Evolutionary conservation across 768 basidiomycete species (phyloP).

Genomic region (Pleurotus citrinopileatus): DNA sequence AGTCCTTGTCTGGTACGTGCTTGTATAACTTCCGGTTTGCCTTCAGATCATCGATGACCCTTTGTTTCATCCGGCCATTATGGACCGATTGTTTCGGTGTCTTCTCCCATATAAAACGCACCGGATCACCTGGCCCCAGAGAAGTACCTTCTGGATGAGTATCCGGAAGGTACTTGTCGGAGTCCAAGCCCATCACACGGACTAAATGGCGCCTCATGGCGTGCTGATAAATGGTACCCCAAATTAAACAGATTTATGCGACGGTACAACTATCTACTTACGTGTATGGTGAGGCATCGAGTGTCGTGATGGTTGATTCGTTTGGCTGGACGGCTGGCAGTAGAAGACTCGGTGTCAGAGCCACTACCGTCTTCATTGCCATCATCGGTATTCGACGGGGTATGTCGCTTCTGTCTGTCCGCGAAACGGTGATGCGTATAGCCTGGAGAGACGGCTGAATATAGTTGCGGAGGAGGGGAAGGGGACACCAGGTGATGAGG

Average conservation of each 20-base stretch:
- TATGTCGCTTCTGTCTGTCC: constrained; percentile 24
- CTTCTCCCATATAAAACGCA: constrained; percentile 80
- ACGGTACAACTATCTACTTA: constrained; percentile 24
- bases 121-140: constrained; percentile 44
- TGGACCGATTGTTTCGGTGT: constrained; percentile 74
- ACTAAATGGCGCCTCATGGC: constrained; percentile 70
- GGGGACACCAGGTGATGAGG: constrained; percentile 21
- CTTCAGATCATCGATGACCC: constrained; percentile 58
- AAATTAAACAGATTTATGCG: background rate
- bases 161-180: constrained; percentile 58
- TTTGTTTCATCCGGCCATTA: constrained; percentile 68
- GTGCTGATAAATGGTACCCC: constrained; percentile 38
- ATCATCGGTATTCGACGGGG: constrained; percentile 31
- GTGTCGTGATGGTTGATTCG: constrained; percentile 62
- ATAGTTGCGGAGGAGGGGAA: constrained; percentile 28
- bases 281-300: constrained; percentile 67
- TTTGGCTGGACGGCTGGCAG: constrained; percentile 31
- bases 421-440: constrained; percentile 9
- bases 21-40: constrained; percentile 54
- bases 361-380: constrained; percentile 32
- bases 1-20: constrained; percentile 64
- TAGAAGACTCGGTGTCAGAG: constrained; percentile 33
- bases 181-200: constrained; percentile 52
- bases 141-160: constrained; percentile 54
- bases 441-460: constrained; percentile 11